Conservation (phyloP, 768 basidiomycete genomes). For the Collybia nuda region DNA sequence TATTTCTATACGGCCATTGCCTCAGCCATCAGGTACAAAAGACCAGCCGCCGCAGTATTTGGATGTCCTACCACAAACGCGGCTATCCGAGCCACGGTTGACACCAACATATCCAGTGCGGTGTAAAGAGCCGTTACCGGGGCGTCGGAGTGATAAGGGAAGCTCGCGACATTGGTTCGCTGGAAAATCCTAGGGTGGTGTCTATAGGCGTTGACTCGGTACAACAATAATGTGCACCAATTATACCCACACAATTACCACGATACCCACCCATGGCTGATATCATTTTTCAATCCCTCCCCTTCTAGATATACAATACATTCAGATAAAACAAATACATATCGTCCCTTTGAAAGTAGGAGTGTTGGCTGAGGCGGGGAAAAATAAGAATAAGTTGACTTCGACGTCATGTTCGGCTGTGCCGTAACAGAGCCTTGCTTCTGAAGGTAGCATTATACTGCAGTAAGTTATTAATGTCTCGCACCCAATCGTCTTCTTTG, state of each 20-base stretch:
- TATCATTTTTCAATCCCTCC: no score
- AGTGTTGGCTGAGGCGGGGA: no score
- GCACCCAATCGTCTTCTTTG: constrained; percentile 94
- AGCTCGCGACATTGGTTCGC: constrained; percentile 15
- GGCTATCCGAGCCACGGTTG: constrained; percentile 21
- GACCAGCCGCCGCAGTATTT: constrained; percentile 42
- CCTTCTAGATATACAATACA: no score
- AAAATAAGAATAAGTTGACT: no score
- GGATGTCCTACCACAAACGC: constrained; percentile 24
- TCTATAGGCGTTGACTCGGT: neutral
- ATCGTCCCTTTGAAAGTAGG: no score
- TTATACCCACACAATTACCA: neutral
- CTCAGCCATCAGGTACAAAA: constrained; percentile 19
- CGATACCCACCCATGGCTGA: neutral
- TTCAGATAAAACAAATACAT: no score
- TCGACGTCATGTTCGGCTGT: constrained; percentile 57
- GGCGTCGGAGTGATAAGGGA: constrained; percentile 11
- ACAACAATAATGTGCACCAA: neutral
- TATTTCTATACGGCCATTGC: constrained; percentile 34
- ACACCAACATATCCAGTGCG: constrained; percentile 20
- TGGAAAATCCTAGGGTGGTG: constrained; percentile 4
- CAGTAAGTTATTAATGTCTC: constrained; percentile 91
- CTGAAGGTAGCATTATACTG: constrained; percentile 95
- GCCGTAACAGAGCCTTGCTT: constrained; percentile 80
- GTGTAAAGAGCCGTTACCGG: constrained; percentile 19